Evolutionary conservation across 208 protist genomes (phyloP).

Genomic region (Wallacemonas sp.): DNA sequence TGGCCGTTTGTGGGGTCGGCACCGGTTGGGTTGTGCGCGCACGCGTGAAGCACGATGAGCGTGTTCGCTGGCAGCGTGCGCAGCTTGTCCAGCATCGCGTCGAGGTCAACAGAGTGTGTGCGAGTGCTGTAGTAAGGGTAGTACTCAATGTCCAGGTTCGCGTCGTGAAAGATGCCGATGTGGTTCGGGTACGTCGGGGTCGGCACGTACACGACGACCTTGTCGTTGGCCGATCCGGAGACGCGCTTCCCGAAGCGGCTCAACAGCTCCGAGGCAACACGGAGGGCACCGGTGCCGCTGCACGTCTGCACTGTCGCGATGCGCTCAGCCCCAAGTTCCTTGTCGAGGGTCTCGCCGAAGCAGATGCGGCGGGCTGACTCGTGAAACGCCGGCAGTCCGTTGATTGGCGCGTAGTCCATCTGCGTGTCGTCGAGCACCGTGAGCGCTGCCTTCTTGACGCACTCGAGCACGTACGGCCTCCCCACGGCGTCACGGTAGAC

Average conservation of each 20-base stretch:
- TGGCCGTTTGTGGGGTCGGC: conserved; percentile 94
- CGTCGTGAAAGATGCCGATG: conserved; percentile 56
- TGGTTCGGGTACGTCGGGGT: conserved; percentile 84
- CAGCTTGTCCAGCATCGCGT: conserved; percentile 71
- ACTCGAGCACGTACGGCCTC: conserved; percentile 91
- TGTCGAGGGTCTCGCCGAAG: conserved; percentile 79
- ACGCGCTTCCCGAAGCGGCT: conserved; percentile 15
- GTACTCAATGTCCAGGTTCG: conserved; percentile 33
- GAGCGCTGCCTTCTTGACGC: conserved; percentile 76
- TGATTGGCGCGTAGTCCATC: conserved; percentile 96
- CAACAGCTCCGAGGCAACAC: conserved; percentile 68
- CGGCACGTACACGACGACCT: conserved; percentile 51
- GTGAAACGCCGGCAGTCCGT: conserved; percentile 84
- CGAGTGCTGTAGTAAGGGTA: conserved; percentile 81
- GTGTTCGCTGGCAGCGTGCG: conserved; percentile 59
- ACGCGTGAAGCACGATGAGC: conserved; percentile 96
- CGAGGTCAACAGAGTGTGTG: conserved; percentile 64
- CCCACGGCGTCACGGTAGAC: conserved; percentile 95
- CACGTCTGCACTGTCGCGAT: conserved; percentile 83
- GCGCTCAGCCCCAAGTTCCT: conserved; percentile 18
- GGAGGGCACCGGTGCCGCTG: conserved; percentile 81
- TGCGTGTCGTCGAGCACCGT: conserved; percentile 34
- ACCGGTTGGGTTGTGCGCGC: conserved; percentile 98
- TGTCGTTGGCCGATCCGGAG: background rate
- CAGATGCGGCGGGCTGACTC: conserved; percentile 72